These are phyloP conservation scores for Aspergillus sp. DNA, from an alignment of 2,329 filamentous ascomycete genomes.

Conservation along the genomic window DNA sequence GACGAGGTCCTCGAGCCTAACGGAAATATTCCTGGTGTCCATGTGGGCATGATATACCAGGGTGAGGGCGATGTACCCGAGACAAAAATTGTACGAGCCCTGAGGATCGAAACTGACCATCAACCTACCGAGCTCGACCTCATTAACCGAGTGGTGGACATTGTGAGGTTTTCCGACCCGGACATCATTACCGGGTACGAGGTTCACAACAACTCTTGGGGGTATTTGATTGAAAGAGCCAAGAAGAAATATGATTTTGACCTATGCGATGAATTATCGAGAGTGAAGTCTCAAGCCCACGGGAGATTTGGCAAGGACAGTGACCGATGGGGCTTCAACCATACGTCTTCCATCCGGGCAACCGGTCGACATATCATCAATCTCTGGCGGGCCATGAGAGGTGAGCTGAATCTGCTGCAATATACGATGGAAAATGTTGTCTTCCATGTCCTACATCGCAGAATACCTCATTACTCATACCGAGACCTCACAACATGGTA, in stretches of 20 bases:
- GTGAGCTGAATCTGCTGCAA: constrained; percentile 83
- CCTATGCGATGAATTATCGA: constrained; percentile 81
- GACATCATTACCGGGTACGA: constrained; percentile 94
- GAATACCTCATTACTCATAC: constrained; percentile 81
- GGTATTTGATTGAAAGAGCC: constrained; percentile 86
- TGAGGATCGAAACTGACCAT: constrained; percentile 57
- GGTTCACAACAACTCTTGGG: constrained; percentile 89
- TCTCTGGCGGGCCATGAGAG: constrained; percentile 90
- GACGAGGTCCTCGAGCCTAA: constrained; percentile 50
- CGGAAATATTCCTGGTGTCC: constrained; percentile 42
- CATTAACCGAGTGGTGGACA: constrained; percentile 74
- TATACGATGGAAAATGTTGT: constrained; percentile 95
- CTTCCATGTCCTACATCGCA: constrained; percentile 78
- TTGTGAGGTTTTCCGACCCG: constrained; percentile 76
- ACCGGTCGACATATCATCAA: constrained; percentile 95
- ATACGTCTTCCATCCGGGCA: constrained; percentile 83
- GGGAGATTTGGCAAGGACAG: constrained; percentile 77
- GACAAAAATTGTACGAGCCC: constrained; percentile 54
- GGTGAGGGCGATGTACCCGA: constrained; percentile 54
- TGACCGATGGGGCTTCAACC: constrained; percentile 89
- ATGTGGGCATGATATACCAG: constrained; percentile 65
- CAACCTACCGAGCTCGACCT: constrained; percentile 77
- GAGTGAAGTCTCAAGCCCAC: constrained; percentile 75
- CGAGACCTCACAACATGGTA: constrained; percentile 77
- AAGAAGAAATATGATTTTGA: constrained; percentile 80